Evolutionary conservation across 108 stramenopile species (phyloP), one percentile per base, ranked within the genome.

Genomic region (Cyclotella sp.): DNA sequence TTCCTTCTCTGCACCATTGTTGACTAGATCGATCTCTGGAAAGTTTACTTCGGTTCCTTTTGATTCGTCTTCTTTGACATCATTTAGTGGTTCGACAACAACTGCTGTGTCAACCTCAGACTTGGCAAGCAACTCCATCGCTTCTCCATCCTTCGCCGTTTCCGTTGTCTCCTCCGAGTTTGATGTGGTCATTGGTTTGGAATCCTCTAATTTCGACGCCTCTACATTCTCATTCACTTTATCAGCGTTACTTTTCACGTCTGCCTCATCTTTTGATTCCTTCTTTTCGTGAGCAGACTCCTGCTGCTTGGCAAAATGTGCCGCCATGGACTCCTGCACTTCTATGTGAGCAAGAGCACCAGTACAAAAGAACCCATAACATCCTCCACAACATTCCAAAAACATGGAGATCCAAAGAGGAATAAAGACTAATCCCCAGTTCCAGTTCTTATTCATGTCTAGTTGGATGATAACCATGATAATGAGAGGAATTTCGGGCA

Each of bases 351-450:
- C 89, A 15, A 78, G n/a, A 3, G 73, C 70, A 0, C 82, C 54
- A 9, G 76, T 76, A 52, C 86, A 89, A 40, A 57, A 79, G 75
- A 86, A 88, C 4, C 66, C 68, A 73, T 78, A 93, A 30, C 85
- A 88, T 22, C 68, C 74, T 41, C 70, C 66, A 24, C 86, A 57
- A 55, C 85, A 75, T 30, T 83, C 78, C 30, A 76, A 52, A 40
- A 84, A 68, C 42, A 88, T 72, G n/a, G 87, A 75, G 43, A 91
- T 80, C 85, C 83, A 91, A 65, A 94, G 43, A 2, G 93, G 93
- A 27, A 83, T 57, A 70, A 92, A 94, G 14, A 89, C 86, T 13
- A 87, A 44, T 73, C 93, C 91, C 88, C 90, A 94, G 41, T 75
- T 86, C 67, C 76, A 81, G 52, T 66, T 68, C 65, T 87, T 82